phyloP scores from a whole-genome alignment of 805 yeast genomes.

The Torulaspora indica region DNA sequence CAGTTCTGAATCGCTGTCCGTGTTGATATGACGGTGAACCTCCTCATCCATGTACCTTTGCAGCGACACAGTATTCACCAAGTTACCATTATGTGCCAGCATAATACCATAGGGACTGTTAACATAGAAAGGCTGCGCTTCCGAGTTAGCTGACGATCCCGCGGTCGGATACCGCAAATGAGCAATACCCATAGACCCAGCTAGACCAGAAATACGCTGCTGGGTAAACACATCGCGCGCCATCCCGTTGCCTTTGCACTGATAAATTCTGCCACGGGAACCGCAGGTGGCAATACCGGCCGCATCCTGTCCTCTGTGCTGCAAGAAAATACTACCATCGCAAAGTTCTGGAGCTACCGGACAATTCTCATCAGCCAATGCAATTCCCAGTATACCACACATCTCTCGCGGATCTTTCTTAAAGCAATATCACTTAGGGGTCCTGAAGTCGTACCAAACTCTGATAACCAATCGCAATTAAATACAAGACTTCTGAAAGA shows the following conservation, averaged over 20 bases:
- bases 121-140: conserved; percentile 98
- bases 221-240: conserved; percentile 95
- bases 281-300: conserved; percentile 99
- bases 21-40: conserved; percentile 95
- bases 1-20: conserved; percentile 93
- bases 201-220: conserved; percentile 66
- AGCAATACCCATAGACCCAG: conserved; percentile 93
- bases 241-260: conserved; percentile 98
- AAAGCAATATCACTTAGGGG: neutral
- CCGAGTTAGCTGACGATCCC: conserved; percentile 90
- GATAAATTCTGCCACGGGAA: conserved; percentile 85
- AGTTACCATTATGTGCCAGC: conserved; percentile 88
- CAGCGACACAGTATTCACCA: conserved; percentile 79
- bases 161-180: conserved; percentile 97
- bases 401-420: conserved; percentile 37
- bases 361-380: conserved; percentile 65
- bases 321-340: conserved; percentile 88
- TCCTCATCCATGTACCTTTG: conserved; percentile 80
- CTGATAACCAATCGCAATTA: neutral
- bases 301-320: conserved; percentile 98
- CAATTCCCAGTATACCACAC: conserved; percentile 95
- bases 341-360: conserved; percentile 84
- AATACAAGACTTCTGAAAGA: neutral
- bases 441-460: neutral
- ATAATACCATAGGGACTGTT: conserved; percentile 94